Evolutionary conservation across 1,284 basidiomycete species (phyloP).

Genomic region (Fomes fomentarius): DNA sequence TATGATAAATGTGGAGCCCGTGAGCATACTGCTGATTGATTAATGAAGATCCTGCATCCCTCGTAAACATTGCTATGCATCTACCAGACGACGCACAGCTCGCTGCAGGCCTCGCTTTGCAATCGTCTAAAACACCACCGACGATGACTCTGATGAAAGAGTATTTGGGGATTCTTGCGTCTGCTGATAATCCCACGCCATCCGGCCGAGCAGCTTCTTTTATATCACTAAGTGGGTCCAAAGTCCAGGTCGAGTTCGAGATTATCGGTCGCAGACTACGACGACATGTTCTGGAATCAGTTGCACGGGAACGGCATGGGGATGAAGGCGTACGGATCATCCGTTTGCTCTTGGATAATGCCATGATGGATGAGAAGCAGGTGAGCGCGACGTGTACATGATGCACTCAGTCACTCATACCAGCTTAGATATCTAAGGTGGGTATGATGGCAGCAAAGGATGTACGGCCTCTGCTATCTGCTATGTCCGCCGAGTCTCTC

Average conservation of each 20-base stretch:
- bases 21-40: not conserved
- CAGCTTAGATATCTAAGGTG: conserved; percentile 83
- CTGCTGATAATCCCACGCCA: conserved; percentile 79
- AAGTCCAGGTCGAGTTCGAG: conserved; percentile 84
- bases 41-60: conserved; percentile 60
- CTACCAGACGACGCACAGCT: conserved; percentile 64
- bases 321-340: conserved; percentile 85
- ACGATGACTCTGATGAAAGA: conserved; percentile 68
- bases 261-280: conserved; percentile 75
- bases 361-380: conserved; percentile 97
- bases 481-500: conserved; percentile 78
- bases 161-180: conserved; percentile 76
- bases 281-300: conserved; percentile 75
- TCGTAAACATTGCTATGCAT: conserved; percentile 61
- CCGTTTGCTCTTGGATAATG: conserved; percentile 80
- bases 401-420: not conserved
- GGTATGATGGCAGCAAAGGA: conserved; percentile 92
- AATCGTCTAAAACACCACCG: conserved; percentile 60
- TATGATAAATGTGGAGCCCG: conserved; percentile 31
- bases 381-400: conserved; percentile 43
- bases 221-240: conserved; percentile 68
- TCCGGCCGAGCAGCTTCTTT: conserved; percentile 70
- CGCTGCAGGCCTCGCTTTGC: conserved; percentile 54
- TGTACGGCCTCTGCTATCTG: conserved; percentile 80
- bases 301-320: conserved; percentile 87